Base-by-base conservation (phyloP, 2,329 filamentous ascomycete genomes). In the Xylaria sp. region DNA sequence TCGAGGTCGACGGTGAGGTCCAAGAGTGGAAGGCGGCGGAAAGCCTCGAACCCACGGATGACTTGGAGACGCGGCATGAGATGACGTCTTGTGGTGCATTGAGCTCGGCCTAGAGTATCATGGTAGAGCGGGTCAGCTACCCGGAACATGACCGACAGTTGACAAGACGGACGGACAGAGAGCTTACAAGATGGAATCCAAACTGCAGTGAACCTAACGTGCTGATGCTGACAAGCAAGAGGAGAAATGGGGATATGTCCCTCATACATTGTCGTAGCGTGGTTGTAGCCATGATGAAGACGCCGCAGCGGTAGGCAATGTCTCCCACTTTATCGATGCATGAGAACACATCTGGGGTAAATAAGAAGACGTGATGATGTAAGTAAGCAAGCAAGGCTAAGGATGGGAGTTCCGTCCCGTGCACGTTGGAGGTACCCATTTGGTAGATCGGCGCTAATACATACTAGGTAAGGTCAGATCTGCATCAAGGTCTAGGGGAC, bases 41-140 rank as follows among this genome's bases (percentile, higher is more conserved):
- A 59, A 78, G 59, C 55, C 74, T 73, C 45, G 79, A 76, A 9
- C 76, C 77, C 70, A 87, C 84, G 46, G 83, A 64, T 18, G 61
- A 82, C 72, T 87, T 85, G 72, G 89, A 89, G 73, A 71, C 66
- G 10, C 89, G 89, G 83, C 96, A 98, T 65, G 93, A 97, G 75
- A 99, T 91, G 76, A 97, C 93, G 84, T 94, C 91, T 85, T 97
- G 91, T 9, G 96, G 96, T 9, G 95, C 93, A 79, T 99, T 99
- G 70, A 99, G 88, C 80, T 98, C 96, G 74, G 94, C 93, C 94
- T 95, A 75, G 30, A 46, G 52, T 58, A 36, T 70, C 13, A 57
- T 25, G 30, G 13, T 5, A 46, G 23, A 41, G 6, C 8, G 18
- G n/a, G 25, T 69, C n/a, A 70, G 66, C 25, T 67, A 61, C 6